Base-by-base conservation (phyloP, 2,329 filamentous ascomycete species). In the Hymenoscyphus linearis region DNA sequence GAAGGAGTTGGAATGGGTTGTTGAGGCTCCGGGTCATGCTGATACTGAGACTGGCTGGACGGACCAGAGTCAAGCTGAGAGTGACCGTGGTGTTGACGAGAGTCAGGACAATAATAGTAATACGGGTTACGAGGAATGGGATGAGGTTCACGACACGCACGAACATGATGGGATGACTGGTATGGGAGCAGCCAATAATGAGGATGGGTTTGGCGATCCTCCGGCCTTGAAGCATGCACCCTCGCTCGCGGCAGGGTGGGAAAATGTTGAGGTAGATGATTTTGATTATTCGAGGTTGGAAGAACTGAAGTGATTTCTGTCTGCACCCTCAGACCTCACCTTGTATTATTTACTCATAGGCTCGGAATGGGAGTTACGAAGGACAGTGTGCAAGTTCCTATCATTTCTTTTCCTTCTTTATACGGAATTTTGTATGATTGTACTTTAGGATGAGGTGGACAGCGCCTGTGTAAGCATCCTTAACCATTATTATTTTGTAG, bases 211-310 rank as follows among this genome's bases (percentile, higher is more conserved):
- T n/a, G 34, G 31, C 10, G 44, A 60, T 5, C 26, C 58, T 1
- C 54, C 27, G 5, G 25, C 34, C 12, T 36, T 58, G 47, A 59
- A 56, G 13, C 34, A 56, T 26, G 34, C 25, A 27, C n/a, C 16
- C 7, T 37, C 37, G 13, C 27, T 47, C 31, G 52, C 40, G n/a
- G 37, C n/a, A 14, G 44, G 10, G 35, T 22, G 35, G 47, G 52
- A 54, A 44, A 44, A 37, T 13, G 57, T 37, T 7, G 59, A 65
- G n/a, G 59, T 53, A 10, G 63, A 64, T 61, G 63, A 57, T 3
- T 65, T 67, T 37, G 63, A 67, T 50, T 67, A 65, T 31, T 34
- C 59, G 14, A 47, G 54, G 34, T 36, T 66, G 26, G 53, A 59
- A 12, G 61, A 66, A 35, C 58, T 67, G 12, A 67, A 66, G 55